Evolutionary conservation across 192 early-diverging fungal genomes (phyloP).

Genomic region (Funneliformis geosporum): DNA sequence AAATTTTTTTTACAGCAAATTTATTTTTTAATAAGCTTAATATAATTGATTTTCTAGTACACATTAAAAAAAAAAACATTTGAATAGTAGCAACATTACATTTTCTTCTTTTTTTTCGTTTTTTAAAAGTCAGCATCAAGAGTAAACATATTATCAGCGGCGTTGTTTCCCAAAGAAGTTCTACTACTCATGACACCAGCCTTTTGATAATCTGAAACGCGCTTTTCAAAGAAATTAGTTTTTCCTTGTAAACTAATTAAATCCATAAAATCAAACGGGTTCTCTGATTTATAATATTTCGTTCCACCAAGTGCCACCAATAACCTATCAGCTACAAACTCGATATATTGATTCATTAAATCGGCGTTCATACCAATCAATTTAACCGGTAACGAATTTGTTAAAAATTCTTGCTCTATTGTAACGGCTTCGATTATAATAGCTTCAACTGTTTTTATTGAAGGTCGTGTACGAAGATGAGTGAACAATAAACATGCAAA

Average conservation of each 20-base stretch:
- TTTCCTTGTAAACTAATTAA: constrained; percentile 97
- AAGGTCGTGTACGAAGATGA: constrained; percentile 75
- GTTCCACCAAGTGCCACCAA: constrained; percentile 83
- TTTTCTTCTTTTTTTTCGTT: background rate
- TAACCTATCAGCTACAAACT: constrained; percentile 96
- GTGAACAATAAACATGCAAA: constrained; percentile 95
- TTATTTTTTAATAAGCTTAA: too few species aligned
- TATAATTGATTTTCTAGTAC: too few species aligned
- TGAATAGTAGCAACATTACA: too few species aligned
- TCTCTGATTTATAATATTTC: constrained; percentile 83
- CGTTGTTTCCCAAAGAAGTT: constrained; percentile 46
- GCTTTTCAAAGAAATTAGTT: constrained; percentile 99
- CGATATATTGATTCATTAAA: constrained; percentile 96
- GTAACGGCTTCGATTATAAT: constrained; percentile 88
- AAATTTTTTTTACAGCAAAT: too few species aligned
- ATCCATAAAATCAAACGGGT: constrained; percentile 99
- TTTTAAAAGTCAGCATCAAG: constrained; percentile 81
- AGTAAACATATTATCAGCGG: constrained; percentile 68
- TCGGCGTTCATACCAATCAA: constrained; percentile 97
- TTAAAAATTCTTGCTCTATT: constrained; percentile 96
- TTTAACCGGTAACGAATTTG: constrained; percentile 86
- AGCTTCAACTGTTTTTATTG: constrained; percentile 57
- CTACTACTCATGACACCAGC: constrained; percentile 76
- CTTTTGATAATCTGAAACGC: constrained; percentile 95
- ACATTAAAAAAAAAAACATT: too few species aligned